These are phyloP conservation scores for Bonia amplexicaulis DNA, from an alignment of 176 grass and related monocot genomes.

Conservation along the genomic window DNA sequence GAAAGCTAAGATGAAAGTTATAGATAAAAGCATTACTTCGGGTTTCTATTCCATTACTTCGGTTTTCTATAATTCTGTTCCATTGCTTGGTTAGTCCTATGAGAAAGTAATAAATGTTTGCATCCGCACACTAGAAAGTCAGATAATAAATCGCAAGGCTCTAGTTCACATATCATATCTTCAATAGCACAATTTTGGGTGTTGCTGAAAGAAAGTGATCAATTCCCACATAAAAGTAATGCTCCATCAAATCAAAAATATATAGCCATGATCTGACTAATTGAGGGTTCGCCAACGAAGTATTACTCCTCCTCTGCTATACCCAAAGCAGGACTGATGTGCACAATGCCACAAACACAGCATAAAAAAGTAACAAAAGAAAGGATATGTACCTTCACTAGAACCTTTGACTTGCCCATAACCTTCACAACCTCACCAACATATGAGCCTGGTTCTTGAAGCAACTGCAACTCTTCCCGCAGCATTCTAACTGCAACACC, in stretches of 20 bases:
- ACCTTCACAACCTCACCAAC: constrained; percentile 97
- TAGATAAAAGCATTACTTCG: background rate
- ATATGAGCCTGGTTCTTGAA: constrained; percentile 79
- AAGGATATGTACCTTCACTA: constrained; percentile 66
- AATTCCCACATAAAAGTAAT: background rate
- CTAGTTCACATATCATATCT: background rate
- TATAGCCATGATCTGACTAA: background rate
- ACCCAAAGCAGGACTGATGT: background rate
- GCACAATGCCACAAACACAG: background rate
- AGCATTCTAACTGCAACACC: constrained; percentile 53
- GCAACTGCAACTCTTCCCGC: constrained; percentile 70
- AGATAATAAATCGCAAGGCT: too few relatives aligned
- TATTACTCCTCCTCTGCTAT: background rate
- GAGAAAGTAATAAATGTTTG: too few relatives aligned
- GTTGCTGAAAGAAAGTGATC: background rate
- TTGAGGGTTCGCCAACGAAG: background rate
- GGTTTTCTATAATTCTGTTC: background rate
- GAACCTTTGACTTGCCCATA: constrained; percentile 95
- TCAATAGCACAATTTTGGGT: background rate
- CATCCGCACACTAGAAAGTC: too few relatives aligned
- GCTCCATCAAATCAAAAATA: background rate
- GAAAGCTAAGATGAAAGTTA: too few relatives aligned
- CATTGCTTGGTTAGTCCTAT: background rate
- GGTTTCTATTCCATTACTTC: background rate
- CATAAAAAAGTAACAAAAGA: background rate